Base-by-base conservation (phyloP, 2,329 filamentous ascomycete genomes). In the Stachybotrys echinatus region DNA sequence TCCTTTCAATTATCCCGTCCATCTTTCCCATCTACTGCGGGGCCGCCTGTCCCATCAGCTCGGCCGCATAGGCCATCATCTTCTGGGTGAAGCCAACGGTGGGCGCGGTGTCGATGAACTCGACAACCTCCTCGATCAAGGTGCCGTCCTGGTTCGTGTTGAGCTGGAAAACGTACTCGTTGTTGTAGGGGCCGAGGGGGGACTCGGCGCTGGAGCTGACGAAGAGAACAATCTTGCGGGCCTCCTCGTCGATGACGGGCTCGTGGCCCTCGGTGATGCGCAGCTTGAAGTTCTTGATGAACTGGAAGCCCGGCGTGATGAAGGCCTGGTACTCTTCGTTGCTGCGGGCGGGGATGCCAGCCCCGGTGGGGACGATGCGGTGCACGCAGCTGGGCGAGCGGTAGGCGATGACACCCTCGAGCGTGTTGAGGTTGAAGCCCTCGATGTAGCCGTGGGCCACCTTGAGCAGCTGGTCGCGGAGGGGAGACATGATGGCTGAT, bases 211-310 rank as follows among this genome's bases (percentile, higher is more conserved):
- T 27, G 63, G 74, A 74, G 59, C 58, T 76, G 52, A 66, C 72
- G 21, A 77, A 73, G 44, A 74, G 78, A 12, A 61, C 64, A 44
- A 68, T 65, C 47, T 74, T 83, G 63, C 64, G 80, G 10, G 56
- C 68, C n/a, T 73, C 77, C 10, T 84, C 49, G 31, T 51, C 49
- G 21, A 51, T 44, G 12, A 51, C 44, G 6, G 49, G 49, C 12
- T 47, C 45, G 7, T 44, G 23, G 22, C 43, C 45, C 37, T 51
- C 45, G 12, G 45, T 19, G n/a, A 51, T 18, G 12, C 39, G 47
- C 37, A 51, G 37, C 20, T 42, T 10, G 5, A 51, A 40, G 37
- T 27, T 42, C 38, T 45, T 48, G 23, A 47, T 51, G 42, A 51
- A 3, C 10, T 45, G 20, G 17, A 51, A 34, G n/a, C 23, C 44